Evolutionary conservation across 306 rosid species (phyloP).

Genomic region (Vigna hirtella): DNA sequence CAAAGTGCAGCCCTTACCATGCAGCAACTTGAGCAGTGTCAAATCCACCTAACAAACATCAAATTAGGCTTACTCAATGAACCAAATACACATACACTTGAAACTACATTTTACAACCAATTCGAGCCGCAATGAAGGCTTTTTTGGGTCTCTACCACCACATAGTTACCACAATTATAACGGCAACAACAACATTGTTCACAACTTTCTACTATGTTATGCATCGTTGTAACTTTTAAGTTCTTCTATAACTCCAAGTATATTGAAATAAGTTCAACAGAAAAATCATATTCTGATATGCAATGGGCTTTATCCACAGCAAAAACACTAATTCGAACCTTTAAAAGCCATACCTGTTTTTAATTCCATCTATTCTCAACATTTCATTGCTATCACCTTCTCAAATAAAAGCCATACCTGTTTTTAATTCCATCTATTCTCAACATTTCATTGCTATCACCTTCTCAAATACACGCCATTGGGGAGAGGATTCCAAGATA

Average conservation of each 20-base stretch:
- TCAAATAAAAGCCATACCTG: too few species aligned
- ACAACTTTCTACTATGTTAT: background rate
- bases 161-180: too few species aligned
- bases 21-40: constrained; percentile 82
- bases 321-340: constrained; percentile 78
- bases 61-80: constrained; percentile 9
- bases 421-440: too few species aligned
- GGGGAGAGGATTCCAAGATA: too few species aligned
- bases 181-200: too few species aligned
- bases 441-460: too few species aligned
- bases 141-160: background rate
- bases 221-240: too few species aligned
- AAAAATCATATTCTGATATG: constrained; percentile 89
- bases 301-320: constrained; percentile 97
- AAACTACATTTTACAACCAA: background rate
- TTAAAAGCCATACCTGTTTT: constrained; percentile 89
- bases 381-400: too few species aligned
- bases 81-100: background rate
- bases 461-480: too few species aligned
- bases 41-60: constrained; percentile 67
- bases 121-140: background rate
- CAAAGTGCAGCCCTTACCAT: constrained; percentile 49
- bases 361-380: constrained; percentile 25
- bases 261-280: too few species aligned
- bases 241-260: too few species aligned